Evolutionary conservation across 1,284 basidiomycete genomes (phyloP).

Genomic region (Ustilago loliicola): DNA sequence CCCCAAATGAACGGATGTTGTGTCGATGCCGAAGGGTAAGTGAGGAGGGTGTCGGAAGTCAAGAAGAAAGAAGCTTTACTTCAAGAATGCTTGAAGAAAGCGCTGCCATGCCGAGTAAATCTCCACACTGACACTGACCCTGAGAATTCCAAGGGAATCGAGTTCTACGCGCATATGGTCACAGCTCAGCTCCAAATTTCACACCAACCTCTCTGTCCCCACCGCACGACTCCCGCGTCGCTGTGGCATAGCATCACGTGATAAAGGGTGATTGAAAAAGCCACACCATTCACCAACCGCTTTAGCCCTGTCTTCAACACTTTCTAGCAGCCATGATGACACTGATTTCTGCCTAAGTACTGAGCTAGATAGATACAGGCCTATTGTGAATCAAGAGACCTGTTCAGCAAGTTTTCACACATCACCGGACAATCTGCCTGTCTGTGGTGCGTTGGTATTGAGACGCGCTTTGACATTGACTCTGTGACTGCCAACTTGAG

Average conservation of each 20-base stretch:
- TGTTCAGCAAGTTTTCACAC: no score
- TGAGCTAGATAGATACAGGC: no score
- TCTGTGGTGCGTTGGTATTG: no score
- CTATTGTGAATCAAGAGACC: no score
- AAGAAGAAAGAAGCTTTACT: background rate
- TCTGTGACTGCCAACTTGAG: background rate
- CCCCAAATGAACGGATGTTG: background rate
- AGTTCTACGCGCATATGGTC: slow-evolving; percentile 18
- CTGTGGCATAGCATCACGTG: slow-evolving; percentile 22
- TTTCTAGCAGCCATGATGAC: no score
- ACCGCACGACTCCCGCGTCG: slow-evolving; percentile 44
- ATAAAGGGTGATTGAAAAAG: slow-evolving; percentile 3
- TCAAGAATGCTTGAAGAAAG: background rate
- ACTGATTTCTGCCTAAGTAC: no score
- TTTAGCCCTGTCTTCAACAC: background rate
- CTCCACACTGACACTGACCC: background rate
- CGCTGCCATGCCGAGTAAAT: background rate
- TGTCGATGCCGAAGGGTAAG: background rate
- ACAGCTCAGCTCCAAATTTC: background rate
- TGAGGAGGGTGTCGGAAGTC: background rate
- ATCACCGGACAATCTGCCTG: no score
- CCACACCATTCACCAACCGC: background rate
- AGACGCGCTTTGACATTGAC: no score
- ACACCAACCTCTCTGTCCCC: slow-evolving; percentile 8
- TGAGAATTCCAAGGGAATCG: slow-evolving; percentile 15